These are phyloP conservation scores for Mycena haematopus DNA, from an alignment of 768 basidiomycete genomes.

Conservation along the genomic window DNA sequence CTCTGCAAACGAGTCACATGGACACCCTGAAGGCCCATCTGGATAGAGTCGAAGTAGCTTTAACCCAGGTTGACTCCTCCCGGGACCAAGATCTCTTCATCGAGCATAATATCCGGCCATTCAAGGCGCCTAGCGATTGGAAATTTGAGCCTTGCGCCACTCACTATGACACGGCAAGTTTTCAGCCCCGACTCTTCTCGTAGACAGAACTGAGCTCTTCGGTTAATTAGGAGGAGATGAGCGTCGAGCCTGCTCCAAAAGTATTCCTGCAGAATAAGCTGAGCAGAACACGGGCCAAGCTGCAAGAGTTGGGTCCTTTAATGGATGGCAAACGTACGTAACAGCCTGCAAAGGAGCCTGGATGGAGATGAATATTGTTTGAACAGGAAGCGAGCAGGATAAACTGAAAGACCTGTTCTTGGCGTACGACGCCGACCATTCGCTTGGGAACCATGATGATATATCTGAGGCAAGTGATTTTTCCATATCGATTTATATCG, in stretches of 20 bases:
- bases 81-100: constrained; percentile 78
- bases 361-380: constrained; percentile 1
- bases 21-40: constrained; percentile 62
- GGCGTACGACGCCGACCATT: constrained; percentile 54
- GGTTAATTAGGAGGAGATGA: constrained; percentile 58
- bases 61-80: constrained; percentile 58
- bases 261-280: constrained; percentile 84
- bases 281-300: constrained; percentile 59
- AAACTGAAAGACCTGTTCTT: constrained; percentile 53
- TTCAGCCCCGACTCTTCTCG: constrained; percentile 1
- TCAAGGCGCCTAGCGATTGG: constrained; percentile 70
- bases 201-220: constrained; percentile 12
- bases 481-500: constrained; percentile 10
- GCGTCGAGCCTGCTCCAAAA: constrained; percentile 72
- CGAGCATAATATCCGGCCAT: constrained; percentile 71
- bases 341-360: constrained; percentile 1
- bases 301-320: constrained; percentile 65
- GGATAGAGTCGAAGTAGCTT: constrained; percentile 49
- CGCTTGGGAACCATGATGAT: constrained; percentile 63
- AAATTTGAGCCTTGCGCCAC: constrained; percentile 74
- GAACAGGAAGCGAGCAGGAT: constrained; percentile 60
- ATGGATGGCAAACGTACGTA: constrained; percentile 67
- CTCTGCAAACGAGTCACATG: constrained; percentile 63
- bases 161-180: constrained; percentile 77
- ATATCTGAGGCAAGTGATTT: constrained; percentile 57